These are phyloP conservation scores for Ilyonectria destructans DNA, from an alignment of 2,329 filamentous ascomycete species.

Conservation along the genomic window DNA sequence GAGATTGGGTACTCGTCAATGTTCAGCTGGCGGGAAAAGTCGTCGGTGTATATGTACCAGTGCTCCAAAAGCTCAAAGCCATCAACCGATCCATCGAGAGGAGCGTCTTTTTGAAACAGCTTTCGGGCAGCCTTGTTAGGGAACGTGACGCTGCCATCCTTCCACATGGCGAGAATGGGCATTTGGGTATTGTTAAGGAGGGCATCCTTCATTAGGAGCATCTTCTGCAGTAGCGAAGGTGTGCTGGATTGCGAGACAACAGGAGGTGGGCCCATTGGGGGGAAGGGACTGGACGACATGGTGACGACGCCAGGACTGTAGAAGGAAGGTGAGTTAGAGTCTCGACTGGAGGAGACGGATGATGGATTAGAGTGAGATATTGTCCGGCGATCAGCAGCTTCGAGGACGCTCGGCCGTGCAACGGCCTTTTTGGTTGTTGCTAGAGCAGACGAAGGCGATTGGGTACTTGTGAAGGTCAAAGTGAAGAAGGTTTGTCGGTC, in stretches of 20 bases:
- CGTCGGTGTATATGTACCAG: conserved; percentile 76
- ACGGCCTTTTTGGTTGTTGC: conserved; percentile 56
- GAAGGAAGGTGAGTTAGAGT: conserved; percentile 64
- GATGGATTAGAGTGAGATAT: conserved; percentile 63
- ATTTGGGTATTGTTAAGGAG: conserved; percentile 82
- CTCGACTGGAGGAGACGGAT: conserved; percentile 64
- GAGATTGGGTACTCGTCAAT: conserved; percentile 78
- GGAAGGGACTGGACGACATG: conserved; percentile 74
- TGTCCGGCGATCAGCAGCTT: conserved; percentile 64
- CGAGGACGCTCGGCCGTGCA: conserved; percentile 59
- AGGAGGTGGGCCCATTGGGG: conserved; percentile 77
- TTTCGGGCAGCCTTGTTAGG: conserved; percentile 78
- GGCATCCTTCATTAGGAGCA: conserved; percentile 83
- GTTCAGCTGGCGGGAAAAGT: conserved; percentile 74
- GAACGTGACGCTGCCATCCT: conserved; percentile 81
- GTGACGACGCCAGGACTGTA: conserved; percentile 68
- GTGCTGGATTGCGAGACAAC: conserved; percentile 68
- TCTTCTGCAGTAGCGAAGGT: conserved; percentile 80
- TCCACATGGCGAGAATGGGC: conserved; percentile 86
- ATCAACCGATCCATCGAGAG: conserved; percentile 59
- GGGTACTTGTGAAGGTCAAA: conserved; percentile 80
- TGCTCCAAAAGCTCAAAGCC: conserved; percentile 72
- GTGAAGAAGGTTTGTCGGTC: conserved; percentile 80
- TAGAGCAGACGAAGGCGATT: conserved; percentile 56
- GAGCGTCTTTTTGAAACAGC: conserved; percentile 64